These are phyloP conservation scores for Pseudonitzschia pungens DNA, from an alignment of 108 stramenopile species.

Conservation along the genomic window DNA sequence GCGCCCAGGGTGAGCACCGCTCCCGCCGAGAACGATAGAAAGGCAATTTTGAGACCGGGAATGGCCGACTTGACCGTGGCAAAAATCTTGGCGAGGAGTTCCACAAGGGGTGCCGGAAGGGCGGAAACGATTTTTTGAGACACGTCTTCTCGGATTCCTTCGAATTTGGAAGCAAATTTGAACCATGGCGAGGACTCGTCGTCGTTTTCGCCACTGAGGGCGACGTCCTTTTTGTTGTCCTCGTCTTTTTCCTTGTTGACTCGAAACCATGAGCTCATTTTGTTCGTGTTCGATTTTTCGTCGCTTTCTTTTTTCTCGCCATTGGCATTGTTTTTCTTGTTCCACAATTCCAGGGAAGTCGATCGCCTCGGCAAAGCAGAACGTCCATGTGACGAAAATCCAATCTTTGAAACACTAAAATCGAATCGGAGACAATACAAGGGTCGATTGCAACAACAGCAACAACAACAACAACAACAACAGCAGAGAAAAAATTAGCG, in stretches of 20 bases:
- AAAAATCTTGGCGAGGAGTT: constrained; percentile 15
- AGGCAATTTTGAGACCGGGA: constrained; percentile 21
- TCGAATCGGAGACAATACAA: neutral
- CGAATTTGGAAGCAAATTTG: constrained; percentile 8
- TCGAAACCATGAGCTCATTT: no score
- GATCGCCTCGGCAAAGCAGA: neutral
- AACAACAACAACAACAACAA: neutral
- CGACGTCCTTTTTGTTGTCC: neutral
- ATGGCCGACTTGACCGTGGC: constrained; percentile 1
- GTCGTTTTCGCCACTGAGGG: neutral
- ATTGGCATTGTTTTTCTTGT: constrained; percentile 5
- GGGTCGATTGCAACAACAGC: neutral
- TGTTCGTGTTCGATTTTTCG: neutral
- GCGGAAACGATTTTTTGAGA: constrained; percentile 9
- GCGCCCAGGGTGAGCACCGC: constrained; percentile 37
- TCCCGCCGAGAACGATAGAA: constrained; percentile 46
- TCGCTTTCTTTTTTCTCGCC: constrained; percentile 2
- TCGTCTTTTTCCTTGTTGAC: no score
- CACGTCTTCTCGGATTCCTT: constrained; percentile 8
- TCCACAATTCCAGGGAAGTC: neutral
- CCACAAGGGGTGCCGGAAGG: constrained; percentile 17
- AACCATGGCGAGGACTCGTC: neutral
- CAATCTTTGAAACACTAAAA: constrained; percentile 8
- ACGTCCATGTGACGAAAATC: neutral
- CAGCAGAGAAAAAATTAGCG: neutral